Conservation (phyloP, 1,139 yeast species). For the Suhomyces ambrosiae region DNA sequence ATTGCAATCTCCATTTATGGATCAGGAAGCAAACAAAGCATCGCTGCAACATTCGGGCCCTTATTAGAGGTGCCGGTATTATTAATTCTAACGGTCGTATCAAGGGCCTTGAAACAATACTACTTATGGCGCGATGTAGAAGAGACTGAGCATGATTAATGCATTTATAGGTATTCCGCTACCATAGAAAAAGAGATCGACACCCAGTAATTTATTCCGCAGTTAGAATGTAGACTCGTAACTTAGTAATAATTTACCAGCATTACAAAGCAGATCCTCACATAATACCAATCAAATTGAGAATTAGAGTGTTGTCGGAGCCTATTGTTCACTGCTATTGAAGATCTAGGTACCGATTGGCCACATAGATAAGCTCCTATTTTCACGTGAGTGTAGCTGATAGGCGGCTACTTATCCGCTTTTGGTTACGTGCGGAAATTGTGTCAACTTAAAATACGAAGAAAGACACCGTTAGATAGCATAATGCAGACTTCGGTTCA, state of each 20-base stretch:
- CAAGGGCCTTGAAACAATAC: conserved; percentile 32
- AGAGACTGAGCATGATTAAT: no score
- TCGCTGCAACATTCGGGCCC: conserved; percentile 66
- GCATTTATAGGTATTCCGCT: no score
- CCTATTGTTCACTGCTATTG: neutral
- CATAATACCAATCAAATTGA: neutral
- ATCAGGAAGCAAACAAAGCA: conserved; percentile 52
- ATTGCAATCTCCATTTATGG: conserved; percentile 59
- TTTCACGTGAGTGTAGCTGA: neutral
- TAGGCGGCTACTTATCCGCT: neutral
- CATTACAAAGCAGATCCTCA: no score
- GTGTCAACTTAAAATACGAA: neutral
- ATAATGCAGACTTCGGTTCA: no score
- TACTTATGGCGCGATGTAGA: conserved; percentile 30
- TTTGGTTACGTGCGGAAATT: neutral
- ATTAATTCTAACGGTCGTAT: conserved; percentile 44
- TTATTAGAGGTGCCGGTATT: conserved; percentile 30
- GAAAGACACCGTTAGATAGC: no score
- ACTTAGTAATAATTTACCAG: no score
- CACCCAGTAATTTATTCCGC: neutral
- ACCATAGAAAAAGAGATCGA: no score
- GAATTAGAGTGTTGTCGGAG: no score
- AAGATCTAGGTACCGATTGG: neutral
- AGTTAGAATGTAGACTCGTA: no score
- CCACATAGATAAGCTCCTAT: neutral